Evolutionary conservation across 2,329 filamentous ascomycete genomes (phyloP).

Genomic region (Dothideomycetidae sp.): DNA sequence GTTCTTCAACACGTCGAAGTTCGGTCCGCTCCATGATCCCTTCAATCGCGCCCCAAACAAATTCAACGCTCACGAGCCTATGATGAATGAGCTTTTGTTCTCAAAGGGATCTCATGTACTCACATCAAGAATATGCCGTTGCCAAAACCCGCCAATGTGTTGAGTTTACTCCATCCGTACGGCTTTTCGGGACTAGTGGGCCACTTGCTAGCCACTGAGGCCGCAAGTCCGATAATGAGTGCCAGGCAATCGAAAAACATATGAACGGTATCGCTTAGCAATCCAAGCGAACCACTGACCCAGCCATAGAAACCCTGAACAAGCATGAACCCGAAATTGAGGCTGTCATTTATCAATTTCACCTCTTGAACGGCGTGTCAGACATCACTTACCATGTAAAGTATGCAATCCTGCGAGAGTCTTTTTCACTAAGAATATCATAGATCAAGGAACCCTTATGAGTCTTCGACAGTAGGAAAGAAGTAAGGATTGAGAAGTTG

Average conservation of each 20-base stretch:
- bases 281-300: slow-evolving; percentile 76
- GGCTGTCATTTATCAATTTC: slow-evolving; percentile 34
- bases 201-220: slow-evolving; percentile 94
- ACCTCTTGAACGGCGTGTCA: slow-evolving; percentile 1
- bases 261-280: slow-evolving; percentile 96
- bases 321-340: slow-evolving; percentile 91
- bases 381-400: slow-evolving; percentile 62
- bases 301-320: slow-evolving; percentile 92
- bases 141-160: slow-evolving; percentile 88
- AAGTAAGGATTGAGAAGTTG: slow-evolving; percentile 55
- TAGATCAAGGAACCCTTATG: slow-evolving; percentile 65
- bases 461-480: slow-evolving; percentile 54
- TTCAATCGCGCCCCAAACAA: slow-evolving; percentile 87
- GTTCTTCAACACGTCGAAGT: slow-evolving; percentile 69
- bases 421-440: slow-evolving; percentile 75
- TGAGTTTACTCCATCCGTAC: slow-evolving; percentile 92
- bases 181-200: slow-evolving; percentile 77
- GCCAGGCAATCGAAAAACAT: slow-evolving; percentile 99
- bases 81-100: neutral
- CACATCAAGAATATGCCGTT: slow-evolving; percentile 91
- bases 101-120: slow-evolving; percentile 18
- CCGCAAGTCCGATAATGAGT: slow-evolving; percentile 75
- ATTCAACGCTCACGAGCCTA: slow-evolving; percentile 86
- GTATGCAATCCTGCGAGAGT: slow-evolving; percentile 91
- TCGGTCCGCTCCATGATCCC: slow-evolving; percentile 70